phyloP scores from a whole-genome alignment of 1,139 yeast genomes.

The Kurtzmaniella quercitrusa region DNA sequence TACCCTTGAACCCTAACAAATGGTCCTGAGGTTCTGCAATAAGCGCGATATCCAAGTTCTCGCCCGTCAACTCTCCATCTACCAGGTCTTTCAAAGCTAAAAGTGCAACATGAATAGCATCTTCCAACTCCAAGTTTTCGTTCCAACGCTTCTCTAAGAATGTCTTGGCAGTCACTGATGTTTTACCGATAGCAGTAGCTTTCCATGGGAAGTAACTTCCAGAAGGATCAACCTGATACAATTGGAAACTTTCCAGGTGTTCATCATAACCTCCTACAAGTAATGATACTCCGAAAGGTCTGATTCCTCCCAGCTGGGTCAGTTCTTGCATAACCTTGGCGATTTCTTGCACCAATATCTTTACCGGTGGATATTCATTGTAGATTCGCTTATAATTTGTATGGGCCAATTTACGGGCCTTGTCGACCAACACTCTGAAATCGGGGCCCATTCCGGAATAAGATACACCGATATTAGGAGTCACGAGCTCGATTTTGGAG shows the following conservation, averaged over 20 bases:
- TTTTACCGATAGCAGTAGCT: slow-evolving; percentile 98
- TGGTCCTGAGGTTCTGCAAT: slow-evolving; percentile 83
- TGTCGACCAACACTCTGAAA: slow-evolving; percentile 89
- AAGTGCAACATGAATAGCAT: slow-evolving; percentile 94
- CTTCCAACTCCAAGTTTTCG: slow-evolving; percentile 93
- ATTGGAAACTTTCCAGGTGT: slow-evolving; percentile 64
- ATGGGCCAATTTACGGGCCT: slow-evolving; percentile 90
- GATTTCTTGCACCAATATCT: slow-evolving; percentile 87
- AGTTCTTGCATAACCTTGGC: slow-evolving; percentile 98
- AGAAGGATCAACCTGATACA: slow-evolving; percentile 97
- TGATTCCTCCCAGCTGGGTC: slow-evolving; percentile 96
- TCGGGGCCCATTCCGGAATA: slow-evolving; percentile 99
- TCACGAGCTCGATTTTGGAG: slow-evolving; percentile 75
- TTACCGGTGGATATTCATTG: slow-evolving; percentile 96
- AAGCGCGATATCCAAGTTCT: slow-evolving; percentile 88
- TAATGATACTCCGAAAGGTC: slow-evolving; percentile 96
- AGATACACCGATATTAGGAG: slow-evolving; percentile 96
- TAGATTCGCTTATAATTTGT: slow-evolving; percentile 88
- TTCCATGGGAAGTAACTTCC: slow-evolving; percentile 99
- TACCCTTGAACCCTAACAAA: slow-evolving; percentile 81
- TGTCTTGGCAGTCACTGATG: slow-evolving; percentile 91
- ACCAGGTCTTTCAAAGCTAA: slow-evolving; percentile 93
- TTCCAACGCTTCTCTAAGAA: slow-evolving; percentile 98
- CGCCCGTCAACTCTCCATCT: slow-evolving; percentile 97
- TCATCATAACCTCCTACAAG: slow-evolving; percentile 94